phyloP scores from a whole-genome alignment of 1,284 basidiomycete species.

The Moniliophthora roreri region DNA sequence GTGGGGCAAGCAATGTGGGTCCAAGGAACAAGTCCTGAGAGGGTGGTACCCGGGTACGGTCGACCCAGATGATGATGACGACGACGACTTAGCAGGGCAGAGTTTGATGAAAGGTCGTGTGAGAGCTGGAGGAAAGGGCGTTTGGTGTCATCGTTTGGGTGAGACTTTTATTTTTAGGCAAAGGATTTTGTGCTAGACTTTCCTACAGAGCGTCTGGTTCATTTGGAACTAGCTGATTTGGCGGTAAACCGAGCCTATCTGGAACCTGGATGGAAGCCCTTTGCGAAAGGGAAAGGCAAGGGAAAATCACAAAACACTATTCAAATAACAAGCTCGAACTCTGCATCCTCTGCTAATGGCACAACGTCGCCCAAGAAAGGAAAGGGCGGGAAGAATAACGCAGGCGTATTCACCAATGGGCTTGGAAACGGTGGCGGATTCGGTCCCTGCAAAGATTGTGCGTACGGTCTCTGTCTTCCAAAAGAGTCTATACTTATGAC shows the following conservation, averaged over 20 bases:
- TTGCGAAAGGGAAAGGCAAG: slow-evolving; percentile 17
- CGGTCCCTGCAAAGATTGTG: slow-evolving; percentile 23
- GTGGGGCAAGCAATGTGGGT: slow-evolving; percentile 66
- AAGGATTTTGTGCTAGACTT: neutral
- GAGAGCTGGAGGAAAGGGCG: slow-evolving; percentile 18
- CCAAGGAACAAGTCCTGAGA: slow-evolving; percentile 25
- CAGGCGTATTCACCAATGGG: slow-evolving; percentile 12
- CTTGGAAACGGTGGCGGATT: slow-evolving; percentile 18
- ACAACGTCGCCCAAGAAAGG: slow-evolving; percentile 14
- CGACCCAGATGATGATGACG: slow-evolving; percentile 15
- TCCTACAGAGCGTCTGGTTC: slow-evolving; percentile 63
- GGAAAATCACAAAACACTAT: slow-evolving; percentile 5
- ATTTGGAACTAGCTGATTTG: slow-evolving; percentile 73
- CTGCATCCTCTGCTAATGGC: neutral
- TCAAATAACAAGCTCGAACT: neutral
- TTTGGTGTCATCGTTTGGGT: slow-evolving; percentile 39
- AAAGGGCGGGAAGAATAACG: slow-evolving; percentile 1
- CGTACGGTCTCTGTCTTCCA: slow-evolving; percentile 1
- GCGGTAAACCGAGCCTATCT: slow-evolving; percentile 59
- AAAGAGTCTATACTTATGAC: neutral
- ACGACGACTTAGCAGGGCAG: slow-evolving; percentile 10
- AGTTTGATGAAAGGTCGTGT: slow-evolving; percentile 25
- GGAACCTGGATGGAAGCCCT: slow-evolving; percentile 40
- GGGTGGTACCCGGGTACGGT: slow-evolving; percentile 24
- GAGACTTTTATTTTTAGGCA: neutral